Base-by-base conservation (phyloP, 345 rosid species). In the Populus simonii region DNA sequence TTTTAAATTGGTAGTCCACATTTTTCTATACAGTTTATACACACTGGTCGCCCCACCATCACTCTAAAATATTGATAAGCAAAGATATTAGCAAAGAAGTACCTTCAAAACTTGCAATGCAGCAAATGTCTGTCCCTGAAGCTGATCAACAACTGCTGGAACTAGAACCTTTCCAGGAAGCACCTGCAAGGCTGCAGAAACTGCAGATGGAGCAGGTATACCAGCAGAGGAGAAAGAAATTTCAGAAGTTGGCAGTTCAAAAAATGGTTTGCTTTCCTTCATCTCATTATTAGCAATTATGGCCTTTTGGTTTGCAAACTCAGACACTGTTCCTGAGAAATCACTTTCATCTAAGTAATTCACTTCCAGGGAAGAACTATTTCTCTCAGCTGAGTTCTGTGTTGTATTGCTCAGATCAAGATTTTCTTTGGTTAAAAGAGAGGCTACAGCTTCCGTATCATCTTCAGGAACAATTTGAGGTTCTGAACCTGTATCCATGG, bases 41-140 rank as follows among this genome's bases (percentile, higher is more conserved):
- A 47, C 12, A 39, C 53, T 9, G 33, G 23, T 31, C 17, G 12
- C 66, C 78, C 22, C 49, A 61, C n/a, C 36, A 55, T 16, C 68
- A 66, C 7, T 41, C 53, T 16, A 38, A 68, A 38, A 33, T 15
- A 59, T 69, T 31, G 51, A 25, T 68, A 59, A 29, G 49, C 61
- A 20, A 20, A 29, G 39, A 59, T 29, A 36, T 49, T 16, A 41
- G 20, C 4, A 8, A 20, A 8, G 17, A 61, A 68, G 71, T 82
- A 96, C 99, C 98, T 92, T 96, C 84, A 91, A 77, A 80, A 84
- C 91, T 84, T 96, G 99, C 84, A 96, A 83, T 31, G 98, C 98
- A 36, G 94, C 83, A 39, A 92, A 76, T 77, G 97, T 96, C 83
- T 96, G 98, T 77, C 94, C 88, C 80, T 96, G 99, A 74, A 90